Evolutionary conservation across 2,329 filamentous ascomycete species (phyloP).

Genomic region (Coniella vitis): DNA sequence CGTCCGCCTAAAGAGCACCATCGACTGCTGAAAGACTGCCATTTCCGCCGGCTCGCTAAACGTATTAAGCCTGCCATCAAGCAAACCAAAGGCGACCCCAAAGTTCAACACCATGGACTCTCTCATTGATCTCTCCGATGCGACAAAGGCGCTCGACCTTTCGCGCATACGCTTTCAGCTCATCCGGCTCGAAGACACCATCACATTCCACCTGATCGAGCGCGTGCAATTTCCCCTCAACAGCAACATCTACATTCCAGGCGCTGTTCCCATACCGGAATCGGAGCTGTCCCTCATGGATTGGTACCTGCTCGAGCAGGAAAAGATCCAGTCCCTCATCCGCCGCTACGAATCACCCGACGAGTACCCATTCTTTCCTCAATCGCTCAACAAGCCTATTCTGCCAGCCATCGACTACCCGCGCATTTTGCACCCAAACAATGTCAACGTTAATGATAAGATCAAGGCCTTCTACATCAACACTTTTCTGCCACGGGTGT

Average conservation of each 20-base stretch:
- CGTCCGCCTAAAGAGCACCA: no score
- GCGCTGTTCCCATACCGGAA: slow-evolving; percentile 71
- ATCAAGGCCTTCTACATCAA: slow-evolving; percentile 82
- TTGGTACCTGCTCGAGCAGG: slow-evolving; percentile 87
- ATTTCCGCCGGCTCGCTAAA: no score
- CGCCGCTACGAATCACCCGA: slow-evolving; percentile 94
- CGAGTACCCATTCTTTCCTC: slow-evolving; percentile 93
- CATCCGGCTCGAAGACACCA: slow-evolving; percentile 94
- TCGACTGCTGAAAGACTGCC: not conserved
- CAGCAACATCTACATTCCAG: slow-evolving; percentile 74
- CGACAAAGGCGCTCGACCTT: slow-evolving; percentile 79
- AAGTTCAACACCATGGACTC: slow-evolving; percentile 64
- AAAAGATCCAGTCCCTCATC: slow-evolving; percentile 84
- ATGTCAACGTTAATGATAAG: slow-evolving; percentile 82
- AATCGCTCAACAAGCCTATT: slow-evolving; percentile 67
- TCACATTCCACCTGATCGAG: slow-evolving; percentile 94
- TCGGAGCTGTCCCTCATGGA: slow-evolving; percentile 77
- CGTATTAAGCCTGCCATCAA: not conserved
- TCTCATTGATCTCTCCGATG: slow-evolving; percentile 80
- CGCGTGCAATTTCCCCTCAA: slow-evolving; percentile 96
- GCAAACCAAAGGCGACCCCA: not conserved
- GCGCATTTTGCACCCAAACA: slow-evolving; percentile 75
- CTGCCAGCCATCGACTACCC: slow-evolving; percentile 87
- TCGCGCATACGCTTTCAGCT: slow-evolving; percentile 88
- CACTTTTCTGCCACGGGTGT: slow-evolving; percentile 76